Evolutionary conservation across 768 basidiomycete genomes (phyloP), one percentile per base, ranked within the genome.

Genomic region (Tephrocybe sp.): DNA sequence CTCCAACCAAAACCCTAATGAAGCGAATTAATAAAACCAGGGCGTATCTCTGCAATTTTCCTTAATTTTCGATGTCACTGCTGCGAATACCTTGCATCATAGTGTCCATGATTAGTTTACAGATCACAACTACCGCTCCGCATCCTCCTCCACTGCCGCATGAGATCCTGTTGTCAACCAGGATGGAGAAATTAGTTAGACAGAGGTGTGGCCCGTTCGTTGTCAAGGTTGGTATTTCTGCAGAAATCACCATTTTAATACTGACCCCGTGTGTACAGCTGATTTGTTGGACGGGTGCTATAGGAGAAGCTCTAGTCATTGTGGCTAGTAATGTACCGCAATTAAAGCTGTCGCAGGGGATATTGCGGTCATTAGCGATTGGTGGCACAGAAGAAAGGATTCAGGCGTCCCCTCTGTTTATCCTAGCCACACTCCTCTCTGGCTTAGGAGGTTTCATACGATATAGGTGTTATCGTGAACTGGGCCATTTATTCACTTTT

Each of bases 401-500:
- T 36, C 52, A 60, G 5, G 44, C 60, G 5, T 70, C 73, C 1
- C 48, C 62, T 0, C 20, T 62, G 23, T 74, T 72, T 51, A 39
- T 77, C 36, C 30, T 69, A 8, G 79, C 77, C 2, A 68, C 67
- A 19, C 45, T 63, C n/a, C 57, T 80, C 45, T 66, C 68, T 12
- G 58, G 64, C 19, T 19, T 68, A 0, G 79, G 78, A 12, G 74
- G 72, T 0, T 71, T 68, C 43, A 67, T 77, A 44, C 70, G 78
- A 19, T 63, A 62, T 52, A 40, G 51, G 11, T 79, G 78, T 54
- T 82, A 75, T 59, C 62, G 68, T 33, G 73, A 72, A 33, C 68
- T 83, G 13, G 79, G 77, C 4, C 59, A 45, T 1, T 58, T 77
- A 39, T 80, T 80, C 59, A 83, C 79, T 0, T 82, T 78, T 49